phyloP scores from a whole-genome alignment of 331 rosid species.

The Spiraea crenata region DNA sequence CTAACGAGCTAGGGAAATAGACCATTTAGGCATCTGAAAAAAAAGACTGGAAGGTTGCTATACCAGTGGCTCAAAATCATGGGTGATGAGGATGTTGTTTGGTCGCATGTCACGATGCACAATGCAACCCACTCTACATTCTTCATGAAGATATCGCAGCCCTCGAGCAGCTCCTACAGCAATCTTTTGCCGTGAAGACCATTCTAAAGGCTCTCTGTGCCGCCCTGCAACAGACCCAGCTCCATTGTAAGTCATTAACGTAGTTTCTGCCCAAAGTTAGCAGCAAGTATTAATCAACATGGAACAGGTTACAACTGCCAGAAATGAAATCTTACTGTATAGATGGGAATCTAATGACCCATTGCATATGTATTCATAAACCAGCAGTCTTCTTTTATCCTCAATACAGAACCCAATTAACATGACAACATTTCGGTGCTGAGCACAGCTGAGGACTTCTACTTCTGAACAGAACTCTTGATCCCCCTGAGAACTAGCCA shows the following conservation, averaged over 20 bases:
- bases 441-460: slow-evolving; percentile 92
- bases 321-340: slow-evolving; percentile 51
- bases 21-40: slow-evolving; percentile 15
- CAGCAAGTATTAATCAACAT: slow-evolving; percentile 3
- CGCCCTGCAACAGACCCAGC: slow-evolving; percentile 46
- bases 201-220: slow-evolving; percentile 57
- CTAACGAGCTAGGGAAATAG: slow-evolving; percentile 17
- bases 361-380: slow-evolving; percentile 87
- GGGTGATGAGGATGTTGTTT: slow-evolving; percentile 87
- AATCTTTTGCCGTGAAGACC: slow-evolving; percentile 81
- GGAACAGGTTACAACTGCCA: background rate
- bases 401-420: slow-evolving; percentile 86
- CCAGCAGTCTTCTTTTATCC: slow-evolving; percentile 79
- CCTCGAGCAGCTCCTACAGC: slow-evolving; percentile 97
- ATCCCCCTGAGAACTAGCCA: slow-evolving; percentile 95
- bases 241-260: slow-evolving; percentile 27
- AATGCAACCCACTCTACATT: slow-evolving; percentile 91
- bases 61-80: slow-evolving; percentile 95
- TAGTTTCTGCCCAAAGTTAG: slow-evolving; percentile 5
- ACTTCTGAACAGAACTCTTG: slow-evolving; percentile 85
- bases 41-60: slow-evolving; percentile 3
- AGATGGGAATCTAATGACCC: slow-evolving; percentile 84
- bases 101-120: slow-evolving; percentile 97
- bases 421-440: slow-evolving; percentile 92
- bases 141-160: slow-evolving; percentile 85